A percentile compares a stretch with the other conserved stretches of the same genome.
These are phyloP conservation scores for Apiospora pterosperma DNA, from an alignment of 2,329 filamentous ascomycete genomes.

Conservation along the genomic window DNA sequence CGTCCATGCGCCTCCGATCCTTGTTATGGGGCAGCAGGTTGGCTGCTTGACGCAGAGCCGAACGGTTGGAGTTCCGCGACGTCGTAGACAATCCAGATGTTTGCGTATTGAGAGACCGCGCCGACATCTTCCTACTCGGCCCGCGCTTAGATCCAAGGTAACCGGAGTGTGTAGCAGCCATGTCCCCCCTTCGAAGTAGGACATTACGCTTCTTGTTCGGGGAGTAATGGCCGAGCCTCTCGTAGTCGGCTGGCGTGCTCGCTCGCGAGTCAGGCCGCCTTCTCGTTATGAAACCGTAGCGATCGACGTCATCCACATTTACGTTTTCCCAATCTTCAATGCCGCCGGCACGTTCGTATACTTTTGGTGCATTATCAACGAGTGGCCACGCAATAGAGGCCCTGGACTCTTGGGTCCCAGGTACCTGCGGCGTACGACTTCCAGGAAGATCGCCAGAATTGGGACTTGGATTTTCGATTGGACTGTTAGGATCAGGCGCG, in stretches of 20 bases:
- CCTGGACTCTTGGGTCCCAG: constrained; percentile 15
- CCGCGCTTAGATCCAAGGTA: constrained; percentile 35
- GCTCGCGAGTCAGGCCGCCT: constrained; percentile 36
- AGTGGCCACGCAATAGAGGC: constrained; percentile 33
- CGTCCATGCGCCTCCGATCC: constrained; percentile 59
- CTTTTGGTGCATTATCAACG: constrained; percentile 35
- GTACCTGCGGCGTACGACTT: constrained; percentile 22
- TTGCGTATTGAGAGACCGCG: constrained; percentile 57
- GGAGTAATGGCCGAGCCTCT: constrained; percentile 39
- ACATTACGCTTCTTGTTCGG: constrained; percentile 43
- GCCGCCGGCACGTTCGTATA: constrained; percentile 52
- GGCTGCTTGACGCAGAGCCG: constrained; percentile 53
- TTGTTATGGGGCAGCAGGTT: constrained; percentile 60
- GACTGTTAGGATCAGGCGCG: background rate
- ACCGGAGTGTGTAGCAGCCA: constrained; percentile 29
- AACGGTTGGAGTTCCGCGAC: constrained; percentile 52
- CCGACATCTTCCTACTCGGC: constrained; percentile 53
- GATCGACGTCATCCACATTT: constrained; percentile 58
- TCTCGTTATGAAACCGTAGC: constrained; percentile 63
- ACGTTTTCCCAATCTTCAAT: constrained; percentile 68
- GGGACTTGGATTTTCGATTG: constrained; percentile 20
- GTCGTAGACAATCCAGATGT: constrained; percentile 47
- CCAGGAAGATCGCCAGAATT: constrained; percentile 19
- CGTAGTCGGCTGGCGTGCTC: constrained; percentile 28
- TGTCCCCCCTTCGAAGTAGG: constrained; percentile 37